phyloP scores from a whole-genome alignment of 2,329 filamentous ascomycete genomes.

The Emmonsia crescens region DNA sequence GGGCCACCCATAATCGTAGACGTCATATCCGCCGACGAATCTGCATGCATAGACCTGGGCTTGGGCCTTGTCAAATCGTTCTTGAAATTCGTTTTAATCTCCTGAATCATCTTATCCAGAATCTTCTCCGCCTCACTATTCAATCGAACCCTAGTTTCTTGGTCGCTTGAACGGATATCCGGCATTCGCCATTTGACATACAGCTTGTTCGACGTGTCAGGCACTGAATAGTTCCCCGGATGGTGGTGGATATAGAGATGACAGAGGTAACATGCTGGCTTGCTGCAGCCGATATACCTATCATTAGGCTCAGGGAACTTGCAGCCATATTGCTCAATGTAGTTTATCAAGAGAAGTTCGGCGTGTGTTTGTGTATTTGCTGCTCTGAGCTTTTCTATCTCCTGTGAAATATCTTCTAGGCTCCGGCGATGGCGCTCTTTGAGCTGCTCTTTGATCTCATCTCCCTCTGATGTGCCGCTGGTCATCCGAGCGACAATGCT shows the following conservation, averaged over 20 bases:
- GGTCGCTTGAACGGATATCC: neutral
- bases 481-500: neutral
- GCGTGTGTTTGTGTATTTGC: neutral
- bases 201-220: neutral
- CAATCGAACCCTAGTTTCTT: neutral
- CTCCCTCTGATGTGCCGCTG: neutral
- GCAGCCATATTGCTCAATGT: neutral
- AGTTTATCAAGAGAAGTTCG: neutral
- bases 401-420: neutral
- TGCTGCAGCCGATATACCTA: constrained; percentile 1
- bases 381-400: neutral
- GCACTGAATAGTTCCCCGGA: neutral
- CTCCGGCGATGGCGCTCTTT: neutral
- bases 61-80: neutral
- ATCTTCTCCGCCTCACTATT: neutral
- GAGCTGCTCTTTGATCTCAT: neutral
- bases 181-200: constrained; percentile 1
- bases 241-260: neutral
- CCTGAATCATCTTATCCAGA: neutral
- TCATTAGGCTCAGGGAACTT: neutral
- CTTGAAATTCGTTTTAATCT: neutral
- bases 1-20: neutral
- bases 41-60: neutral
- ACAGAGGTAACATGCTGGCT: neutral
- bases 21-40: constrained; percentile 2